These are phyloP conservation scores for Talaromyces sp. DNA, from an alignment of 2,329 filamentous ascomycete genomes.

Conservation along the genomic window DNA sequence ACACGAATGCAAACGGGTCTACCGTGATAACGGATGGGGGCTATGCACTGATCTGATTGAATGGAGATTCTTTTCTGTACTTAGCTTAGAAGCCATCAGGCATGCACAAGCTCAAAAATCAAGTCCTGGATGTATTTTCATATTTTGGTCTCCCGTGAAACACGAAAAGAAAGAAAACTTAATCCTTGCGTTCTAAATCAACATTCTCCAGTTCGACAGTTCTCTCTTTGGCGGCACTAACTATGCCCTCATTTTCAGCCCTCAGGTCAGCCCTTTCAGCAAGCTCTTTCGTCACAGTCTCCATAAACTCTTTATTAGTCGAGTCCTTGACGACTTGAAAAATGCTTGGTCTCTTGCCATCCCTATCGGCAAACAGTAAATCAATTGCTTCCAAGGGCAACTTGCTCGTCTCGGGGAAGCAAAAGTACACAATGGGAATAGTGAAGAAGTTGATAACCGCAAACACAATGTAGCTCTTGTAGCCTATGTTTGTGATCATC, in stretches of 20 bases:
- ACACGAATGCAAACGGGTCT: constrained; percentile 26
- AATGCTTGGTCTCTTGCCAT: constrained; percentile 4
- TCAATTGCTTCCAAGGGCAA: constrained; percentile 41
- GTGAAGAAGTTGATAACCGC: constrained; percentile 38
- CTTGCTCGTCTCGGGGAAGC: constrained; percentile 48
- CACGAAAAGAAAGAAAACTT: not conserved
- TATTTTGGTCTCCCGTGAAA: not conserved
- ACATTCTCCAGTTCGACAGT: not conserved
- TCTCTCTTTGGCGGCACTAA: not conserved
- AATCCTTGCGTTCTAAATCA: not conserved
- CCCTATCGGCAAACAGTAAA: constrained; percentile 31
- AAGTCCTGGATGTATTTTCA: not conserved
- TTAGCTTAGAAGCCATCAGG: not conserved
- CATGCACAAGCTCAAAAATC: not conserved
- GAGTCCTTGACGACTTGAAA: constrained; percentile 6
- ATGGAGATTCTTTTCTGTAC: not conserved
- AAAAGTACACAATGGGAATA: constrained; percentile 50
- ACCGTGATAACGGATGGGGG: constrained; percentile 37
- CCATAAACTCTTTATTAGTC: constrained; percentile 1
- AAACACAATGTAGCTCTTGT: constrained; percentile 43
- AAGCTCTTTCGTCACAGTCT: constrained; percentile 2
- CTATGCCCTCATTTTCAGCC: not conserved
- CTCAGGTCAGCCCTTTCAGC: constrained; percentile 3
- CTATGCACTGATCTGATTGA: not conserved
- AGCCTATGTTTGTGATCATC: constrained; percentile 33